Conservation (phyloP, 2,329 filamentous ascomycete genomes). For the Paracoccidioides lutzii region DNA sequence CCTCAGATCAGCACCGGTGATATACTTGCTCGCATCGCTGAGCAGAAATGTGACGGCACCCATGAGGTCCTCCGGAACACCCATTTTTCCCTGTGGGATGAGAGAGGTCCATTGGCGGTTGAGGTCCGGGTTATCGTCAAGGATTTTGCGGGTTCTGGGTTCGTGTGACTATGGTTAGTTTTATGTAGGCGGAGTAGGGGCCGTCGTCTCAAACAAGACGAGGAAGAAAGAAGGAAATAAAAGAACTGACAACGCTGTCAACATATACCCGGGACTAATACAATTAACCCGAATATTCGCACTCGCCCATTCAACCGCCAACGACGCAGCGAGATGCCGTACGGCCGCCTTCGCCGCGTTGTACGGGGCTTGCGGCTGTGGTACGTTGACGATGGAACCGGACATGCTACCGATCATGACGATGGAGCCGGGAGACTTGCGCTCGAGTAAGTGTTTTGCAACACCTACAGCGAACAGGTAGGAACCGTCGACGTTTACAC, state of each 20-base stretch:
- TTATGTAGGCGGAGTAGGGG: slow-evolving; percentile 5
- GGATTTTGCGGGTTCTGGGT: slow-evolving; percentile 74
- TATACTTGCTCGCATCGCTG: slow-evolving; percentile 64
- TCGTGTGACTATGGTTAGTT: neutral
- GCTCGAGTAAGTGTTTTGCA: slow-evolving; percentile 77
- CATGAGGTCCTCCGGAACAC: slow-evolving; percentile 80
- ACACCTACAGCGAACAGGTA: slow-evolving; percentile 77
- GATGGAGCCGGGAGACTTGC: slow-evolving; percentile 67
- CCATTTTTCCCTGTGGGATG: slow-evolving; percentile 91
- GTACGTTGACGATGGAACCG: slow-evolving; percentile 84
- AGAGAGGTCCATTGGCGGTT: slow-evolving; percentile 82
- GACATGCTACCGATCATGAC: slow-evolving; percentile 96
- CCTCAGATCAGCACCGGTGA: slow-evolving; percentile 62
- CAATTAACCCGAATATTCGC: slow-evolving; percentile 86
- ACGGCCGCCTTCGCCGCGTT: slow-evolving; percentile 90
- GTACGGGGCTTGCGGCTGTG: slow-evolving; percentile 85
- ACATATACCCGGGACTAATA: slow-evolving; percentile 92
- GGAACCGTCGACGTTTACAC: slow-evolving; percentile 84
- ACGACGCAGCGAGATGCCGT: slow-evolving; percentile 69
- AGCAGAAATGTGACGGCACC: slow-evolving; percentile 79
- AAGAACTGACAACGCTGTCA: slow-evolving; percentile 67
- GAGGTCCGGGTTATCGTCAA: slow-evolving; percentile 83
- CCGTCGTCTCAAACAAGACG: too few relatives aligned
- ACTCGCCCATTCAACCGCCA: slow-evolving; percentile 89
- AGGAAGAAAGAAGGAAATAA: slow-evolving; percentile 9